phyloP scores from a whole-genome alignment of 495 filamentous ascomycete genomes.

The Penicillium cataractarum region DNA sequence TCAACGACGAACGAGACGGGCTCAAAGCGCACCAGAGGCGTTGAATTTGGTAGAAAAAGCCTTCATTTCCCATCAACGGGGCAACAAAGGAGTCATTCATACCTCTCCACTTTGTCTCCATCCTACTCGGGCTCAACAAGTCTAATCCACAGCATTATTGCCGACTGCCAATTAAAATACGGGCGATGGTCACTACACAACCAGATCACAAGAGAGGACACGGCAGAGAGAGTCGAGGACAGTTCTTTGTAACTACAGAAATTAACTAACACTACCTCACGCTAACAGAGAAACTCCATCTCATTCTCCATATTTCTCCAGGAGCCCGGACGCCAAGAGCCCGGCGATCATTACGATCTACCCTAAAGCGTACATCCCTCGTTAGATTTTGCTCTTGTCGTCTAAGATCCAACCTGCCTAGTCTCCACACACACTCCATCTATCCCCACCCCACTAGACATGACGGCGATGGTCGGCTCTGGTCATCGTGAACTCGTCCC shows the following conservation, averaged over 20 bases:
- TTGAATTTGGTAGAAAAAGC: neutral
- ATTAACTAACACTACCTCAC: neutral
- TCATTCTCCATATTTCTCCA: neutral
- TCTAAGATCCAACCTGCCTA: neutral
- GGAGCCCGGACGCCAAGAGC: neutral
- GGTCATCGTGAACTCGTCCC: neutral
- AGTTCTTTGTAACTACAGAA: neutral
- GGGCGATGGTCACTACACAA: neutral
- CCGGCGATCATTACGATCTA: slow-evolving; percentile 9
- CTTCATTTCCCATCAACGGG: slow-evolving; percentile 3
- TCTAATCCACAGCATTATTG: neutral
- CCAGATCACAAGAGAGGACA: neutral
- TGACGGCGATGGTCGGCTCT: slow-evolving; percentile 4
- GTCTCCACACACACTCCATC: slow-evolving; percentile 1
- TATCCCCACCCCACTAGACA: neutral
- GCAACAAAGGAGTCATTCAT: neutral
- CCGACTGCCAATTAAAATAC: neutral
- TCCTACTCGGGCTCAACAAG: neutral
- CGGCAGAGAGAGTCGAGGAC: neutral
- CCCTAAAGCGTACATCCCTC: slow-evolving; percentile 4
- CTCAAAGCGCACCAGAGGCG: slow-evolving; percentile 1
- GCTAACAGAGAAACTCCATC: neutral
- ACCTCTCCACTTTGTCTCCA: neutral
- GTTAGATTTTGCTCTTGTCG: slow-evolving; percentile 12
- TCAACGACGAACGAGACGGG: neutral